Evolutionary conservation across 805 yeast species (phyloP).

Genomic region (Zygosaccharomyces pseudorouxii): DNA sequence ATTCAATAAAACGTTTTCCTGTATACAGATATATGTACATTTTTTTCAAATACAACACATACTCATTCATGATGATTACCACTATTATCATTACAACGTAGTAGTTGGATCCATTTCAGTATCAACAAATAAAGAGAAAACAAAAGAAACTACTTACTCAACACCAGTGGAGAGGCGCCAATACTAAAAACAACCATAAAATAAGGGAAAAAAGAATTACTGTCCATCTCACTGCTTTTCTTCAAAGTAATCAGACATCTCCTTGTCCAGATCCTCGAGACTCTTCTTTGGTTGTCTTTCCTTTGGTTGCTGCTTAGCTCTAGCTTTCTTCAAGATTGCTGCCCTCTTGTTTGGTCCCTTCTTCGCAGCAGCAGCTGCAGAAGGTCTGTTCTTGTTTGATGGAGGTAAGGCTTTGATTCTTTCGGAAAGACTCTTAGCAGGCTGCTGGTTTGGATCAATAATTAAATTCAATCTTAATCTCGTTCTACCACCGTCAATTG

Average conservation of each 20-base stretch:
- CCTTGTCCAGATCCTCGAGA: constrained; percentile 91
- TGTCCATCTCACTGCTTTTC: constrained; percentile 25
- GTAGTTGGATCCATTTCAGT: neutral
- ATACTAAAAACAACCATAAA: neutral
- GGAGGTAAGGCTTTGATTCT: constrained; percentile 53
- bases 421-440: constrained; percentile 49
- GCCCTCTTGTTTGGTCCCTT: constrained; percentile 36
- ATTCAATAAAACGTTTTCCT: neutral
- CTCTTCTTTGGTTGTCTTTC: constrained; percentile 58
- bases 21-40: neutral
- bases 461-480: constrained; percentile 76
- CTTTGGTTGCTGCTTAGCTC: constrained; percentile 34
- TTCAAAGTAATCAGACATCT: constrained; percentile 93
- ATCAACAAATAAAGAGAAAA: constrained; percentile 6
- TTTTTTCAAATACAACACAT: constrained; percentile 1
- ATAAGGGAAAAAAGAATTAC: neutral
- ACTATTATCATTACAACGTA: neutral
- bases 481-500: constrained; percentile 81
- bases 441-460: constrained; percentile 75
- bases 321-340: constrained; percentile 34
- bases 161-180: neutral
- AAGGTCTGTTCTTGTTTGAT: constrained; percentile 10
- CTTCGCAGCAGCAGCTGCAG: constrained; percentile 12
- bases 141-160: constrained; percentile 1
- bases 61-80: neutral